Evolutionary conservation across 2,329 filamentous ascomycete genomes (phyloP), one percentile per base, ranked within the genome.

Genomic region (Diatrype stigma): DNA sequence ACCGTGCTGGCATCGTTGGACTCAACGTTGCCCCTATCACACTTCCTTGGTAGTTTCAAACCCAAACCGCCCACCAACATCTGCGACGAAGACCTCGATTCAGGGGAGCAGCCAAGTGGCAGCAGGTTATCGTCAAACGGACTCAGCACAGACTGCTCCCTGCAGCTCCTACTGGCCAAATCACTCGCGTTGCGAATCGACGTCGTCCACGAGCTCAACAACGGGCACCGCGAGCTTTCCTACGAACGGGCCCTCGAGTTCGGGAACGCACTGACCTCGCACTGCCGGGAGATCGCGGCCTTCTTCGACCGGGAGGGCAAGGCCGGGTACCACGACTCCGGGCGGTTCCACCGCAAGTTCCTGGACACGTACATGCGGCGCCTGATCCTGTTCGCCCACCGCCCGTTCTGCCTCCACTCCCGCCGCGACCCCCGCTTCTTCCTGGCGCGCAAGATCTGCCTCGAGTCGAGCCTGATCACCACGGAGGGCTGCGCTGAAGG

Each of bases 331-430:
- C 46, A 19, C 10, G 44, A 34, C 12, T 30, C 8, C 11, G 51
- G 37, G n/a, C 37, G 35, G 12, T 64, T 63, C 35, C 59, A 63
- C 42, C 54, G 51, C 23, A 61, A 58, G 45, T 62, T 60, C 46
- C 42, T 63, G 2, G 62, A 65, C 47, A 55, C 58, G 14, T 62
- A 62, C 37, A 48, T 65, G 44, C 57, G 61, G 12, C 52, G 56
- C 14, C 50, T 60, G 19, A 56, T 60, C 26, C 49, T 65, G 3
- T 57, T 62, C 45, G 46, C 64, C 1, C 57, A 62, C 37, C 55
- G 60, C 5, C 59, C 60, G 0, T 65, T 61, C 47, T 53, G 55
- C 21, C 50, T 62, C 14, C 51, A 54, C 11, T 52, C 61, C 2
- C 50, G 47, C 0, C 50, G 49, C n/a, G 56, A 63, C 35, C 54